phyloP scores from a whole-genome alignment of 768 basidiomycete species.

The Termitomyces sp. region DNA sequence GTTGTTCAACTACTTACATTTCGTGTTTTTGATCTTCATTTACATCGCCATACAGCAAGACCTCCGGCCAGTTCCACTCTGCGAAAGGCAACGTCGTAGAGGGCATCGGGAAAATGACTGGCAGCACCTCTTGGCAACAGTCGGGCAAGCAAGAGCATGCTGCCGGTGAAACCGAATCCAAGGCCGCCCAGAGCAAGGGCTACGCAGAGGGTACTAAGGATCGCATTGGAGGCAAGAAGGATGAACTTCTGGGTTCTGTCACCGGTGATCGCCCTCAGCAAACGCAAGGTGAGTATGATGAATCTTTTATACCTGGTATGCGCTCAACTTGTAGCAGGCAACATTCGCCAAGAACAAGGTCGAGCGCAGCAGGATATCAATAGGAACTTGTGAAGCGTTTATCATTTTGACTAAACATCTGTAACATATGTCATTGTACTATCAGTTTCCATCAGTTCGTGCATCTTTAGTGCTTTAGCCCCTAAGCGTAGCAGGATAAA shows the following conservation, averaged over 20 bases:
- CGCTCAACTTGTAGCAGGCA: slow-evolving; percentile 30
- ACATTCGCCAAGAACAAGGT: slow-evolving; percentile 31
- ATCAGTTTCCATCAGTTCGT: too few species aligned
- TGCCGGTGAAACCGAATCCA: slow-evolving; percentile 46
- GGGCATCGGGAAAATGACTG: slow-evolving; percentile 44
- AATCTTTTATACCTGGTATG: background rate
- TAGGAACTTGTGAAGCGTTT: background rate
- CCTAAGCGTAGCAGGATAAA: too few species aligned
- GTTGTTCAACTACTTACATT: background rate
- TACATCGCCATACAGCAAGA: slow-evolving; percentile 28
- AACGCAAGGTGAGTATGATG: slow-evolving; percentile 30
- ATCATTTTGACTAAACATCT: background rate
- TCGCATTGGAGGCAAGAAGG: slow-evolving; percentile 45
- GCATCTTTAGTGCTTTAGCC: too few species aligned
- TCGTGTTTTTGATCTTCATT: background rate
- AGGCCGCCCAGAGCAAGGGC: slow-evolving; percentile 45
- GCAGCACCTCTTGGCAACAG: slow-evolving; percentile 39
- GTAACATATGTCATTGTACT: too few species aligned
- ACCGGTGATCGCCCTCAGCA: slow-evolving; percentile 48
- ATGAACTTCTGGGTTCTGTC: slow-evolving; percentile 45
- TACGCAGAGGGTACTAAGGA: slow-evolving; percentile 48
- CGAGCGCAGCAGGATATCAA: slow-evolving; percentile 20
- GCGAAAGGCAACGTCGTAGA: slow-evolving; percentile 37
- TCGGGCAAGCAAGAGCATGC: slow-evolving; percentile 52
- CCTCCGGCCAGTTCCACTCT: slow-evolving; percentile 42